phyloP scores from a whole-genome alignment of 345 rosid genomes.

The Mallotus nudiflorus region DNA sequence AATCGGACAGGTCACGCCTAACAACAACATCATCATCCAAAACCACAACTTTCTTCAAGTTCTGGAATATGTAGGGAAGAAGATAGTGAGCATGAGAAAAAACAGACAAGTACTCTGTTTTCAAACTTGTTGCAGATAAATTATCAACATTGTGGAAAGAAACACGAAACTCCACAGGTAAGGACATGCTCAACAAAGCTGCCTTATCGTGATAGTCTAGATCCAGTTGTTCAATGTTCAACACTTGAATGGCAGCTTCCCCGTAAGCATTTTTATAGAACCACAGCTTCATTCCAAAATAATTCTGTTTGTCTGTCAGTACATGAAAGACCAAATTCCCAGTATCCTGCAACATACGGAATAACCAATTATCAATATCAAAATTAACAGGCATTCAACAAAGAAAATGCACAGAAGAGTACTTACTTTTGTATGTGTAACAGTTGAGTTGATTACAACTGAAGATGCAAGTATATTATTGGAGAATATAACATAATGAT shows the following conservation, averaged over 20 bases:
- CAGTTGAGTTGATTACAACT: conserved; percentile 38
- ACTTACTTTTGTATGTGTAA: conserved; percentile 39
- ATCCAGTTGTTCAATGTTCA: conserved; percentile 32
- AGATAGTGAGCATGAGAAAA: conserved; percentile 81
- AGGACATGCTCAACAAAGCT: conserved; percentile 42
- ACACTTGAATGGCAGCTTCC: conserved; percentile 28
- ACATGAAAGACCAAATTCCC: conserved; percentile 43
- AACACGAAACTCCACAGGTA: conserved; percentile 86
- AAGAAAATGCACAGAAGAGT: conserved; percentile 12
- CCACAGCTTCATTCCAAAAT: conserved; percentile 36
- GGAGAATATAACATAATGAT: conserved; percentile 31
- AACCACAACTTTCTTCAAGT: conserved; percentile 65
- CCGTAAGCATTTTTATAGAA: conserved; percentile 20
- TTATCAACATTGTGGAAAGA: conserved; percentile 44
- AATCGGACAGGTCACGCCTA: conserved; percentile 69
- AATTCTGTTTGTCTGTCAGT: conserved; percentile 34
- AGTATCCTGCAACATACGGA: conserved; percentile 69
- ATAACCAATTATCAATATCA: conserved; percentile 26
- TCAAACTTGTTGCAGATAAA: conserved; percentile 39
- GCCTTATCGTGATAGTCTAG: conserved; percentile 43
- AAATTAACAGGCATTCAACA: conserved; percentile 6
- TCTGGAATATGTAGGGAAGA: conserved; percentile 69
- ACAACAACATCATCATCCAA: conserved; percentile 93
- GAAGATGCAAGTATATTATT: conserved; percentile 34
- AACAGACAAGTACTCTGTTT: conserved; percentile 66